Conservation (phyloP, 495 filamentous ascomycete species). For the Trypethelium eluteriae region DNA sequence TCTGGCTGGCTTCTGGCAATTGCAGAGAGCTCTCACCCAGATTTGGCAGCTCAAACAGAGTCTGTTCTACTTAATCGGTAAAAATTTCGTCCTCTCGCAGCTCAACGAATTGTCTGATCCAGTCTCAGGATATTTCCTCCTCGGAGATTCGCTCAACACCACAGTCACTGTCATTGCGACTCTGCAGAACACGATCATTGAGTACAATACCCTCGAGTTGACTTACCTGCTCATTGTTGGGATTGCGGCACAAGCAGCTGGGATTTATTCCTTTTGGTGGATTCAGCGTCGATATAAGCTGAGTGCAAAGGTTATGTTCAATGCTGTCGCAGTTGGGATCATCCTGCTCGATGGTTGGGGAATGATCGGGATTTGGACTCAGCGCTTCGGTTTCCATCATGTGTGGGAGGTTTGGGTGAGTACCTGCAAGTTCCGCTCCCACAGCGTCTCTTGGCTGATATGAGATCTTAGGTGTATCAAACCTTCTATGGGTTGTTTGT, state of each 20-base stretch:
- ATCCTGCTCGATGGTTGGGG: constrained; percentile 57
- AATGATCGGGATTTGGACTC: constrained; percentile 60
- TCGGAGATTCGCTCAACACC: constrained; percentile 58
- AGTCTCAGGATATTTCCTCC: constrained; percentile 50
- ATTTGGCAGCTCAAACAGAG: constrained; percentile 59
- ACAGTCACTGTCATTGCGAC: constrained; percentile 61
- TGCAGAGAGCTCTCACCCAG: constrained; percentile 49
- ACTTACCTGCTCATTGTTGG: constrained; percentile 59
- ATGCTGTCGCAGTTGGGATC: constrained; percentile 48
- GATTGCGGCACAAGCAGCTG: constrained; percentile 53
- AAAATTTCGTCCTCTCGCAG: constrained; percentile 5
- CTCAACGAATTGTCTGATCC: neutral
- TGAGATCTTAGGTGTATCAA: constrained; percentile 43
- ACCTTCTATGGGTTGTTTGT: constrained; percentile 57
- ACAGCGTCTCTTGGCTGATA: neutral
- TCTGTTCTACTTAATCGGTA: constrained; percentile 54
- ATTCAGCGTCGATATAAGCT: constrained; percentile 47
- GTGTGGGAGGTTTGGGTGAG: constrained; percentile 52
- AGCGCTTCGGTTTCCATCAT: constrained; percentile 54
- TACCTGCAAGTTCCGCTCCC: neutral
- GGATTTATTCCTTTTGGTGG: constrained; percentile 55
- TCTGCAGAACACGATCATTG: constrained; percentile 53
- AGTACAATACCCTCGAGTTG: constrained; percentile 52
- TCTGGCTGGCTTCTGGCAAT: constrained; percentile 51
- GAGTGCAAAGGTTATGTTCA: constrained; percentile 58